These are phyloP conservation scores for Gynochthodes officinalis DNA, from an alignment of 257 asterid species.

Conservation along the genomic window DNA sequence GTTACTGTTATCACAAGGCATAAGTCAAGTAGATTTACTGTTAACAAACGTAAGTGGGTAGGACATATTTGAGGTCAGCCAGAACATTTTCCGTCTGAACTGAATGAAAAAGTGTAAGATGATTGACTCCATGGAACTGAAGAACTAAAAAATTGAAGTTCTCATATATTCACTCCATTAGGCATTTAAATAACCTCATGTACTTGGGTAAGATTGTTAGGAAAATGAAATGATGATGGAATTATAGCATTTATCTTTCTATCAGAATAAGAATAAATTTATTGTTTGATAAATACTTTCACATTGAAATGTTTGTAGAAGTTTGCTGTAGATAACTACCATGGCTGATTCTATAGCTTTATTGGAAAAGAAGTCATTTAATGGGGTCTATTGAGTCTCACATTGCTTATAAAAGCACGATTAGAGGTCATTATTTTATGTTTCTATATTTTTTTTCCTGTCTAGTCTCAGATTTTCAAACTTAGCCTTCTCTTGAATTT, in stretches of 20 bases:
- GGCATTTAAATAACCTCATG: background rate
- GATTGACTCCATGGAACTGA: background rate
- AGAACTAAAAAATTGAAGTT: background rate
- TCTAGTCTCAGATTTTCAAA: too few relatives aligned
- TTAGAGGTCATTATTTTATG: too few relatives aligned
- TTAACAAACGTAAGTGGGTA: background rate
- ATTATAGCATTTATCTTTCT: background rate
- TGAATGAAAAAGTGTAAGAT: background rate
- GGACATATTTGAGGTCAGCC: background rate
- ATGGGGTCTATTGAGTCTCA: too few relatives aligned
- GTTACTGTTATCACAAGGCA: conserved; percentile 21
- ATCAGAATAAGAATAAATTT: background rate
- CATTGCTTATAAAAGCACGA: too few relatives aligned
- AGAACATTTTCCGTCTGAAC: background rate
- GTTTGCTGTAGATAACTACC: background rate
- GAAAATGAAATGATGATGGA: background rate
- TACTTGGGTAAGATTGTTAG: background rate
- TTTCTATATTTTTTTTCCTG: too few relatives aligned
- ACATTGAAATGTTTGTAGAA: background rate
- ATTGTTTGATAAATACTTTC: background rate
- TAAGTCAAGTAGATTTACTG: background rate
- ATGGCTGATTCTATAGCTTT: background rate
- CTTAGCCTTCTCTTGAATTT: too few relatives aligned
- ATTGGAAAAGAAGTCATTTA: background rate
- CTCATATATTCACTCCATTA: background rate